A percentile compares a stretch with the other conserved stretches of the same genome.
Conservation (phyloP, 805 yeast genomes). For the Metschnikowia arizonensis region DNA sequence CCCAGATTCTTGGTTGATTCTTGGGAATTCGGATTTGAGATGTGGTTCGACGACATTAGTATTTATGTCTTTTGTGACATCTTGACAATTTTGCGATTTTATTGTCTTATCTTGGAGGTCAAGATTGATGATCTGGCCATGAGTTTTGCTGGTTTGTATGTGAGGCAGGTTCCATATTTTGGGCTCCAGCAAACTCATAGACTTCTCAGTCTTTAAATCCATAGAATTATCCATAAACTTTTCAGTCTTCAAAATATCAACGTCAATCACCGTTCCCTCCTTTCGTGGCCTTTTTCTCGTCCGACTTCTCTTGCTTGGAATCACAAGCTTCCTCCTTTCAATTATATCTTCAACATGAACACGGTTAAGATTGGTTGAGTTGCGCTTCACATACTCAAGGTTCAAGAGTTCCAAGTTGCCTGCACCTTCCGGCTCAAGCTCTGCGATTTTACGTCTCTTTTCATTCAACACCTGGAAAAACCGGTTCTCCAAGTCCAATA, state of each 20-base stretch:
- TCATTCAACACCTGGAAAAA: conserved; percentile 17
- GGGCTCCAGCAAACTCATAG: too few relatives aligned
- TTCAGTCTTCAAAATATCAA: background rate
- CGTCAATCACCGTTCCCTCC: background rate
- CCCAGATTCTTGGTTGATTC: background rate
- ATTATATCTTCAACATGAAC: conserved; percentile 16
- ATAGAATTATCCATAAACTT: background rate
- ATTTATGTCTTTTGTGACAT: too few relatives aligned
- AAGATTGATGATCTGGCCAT: background rate
- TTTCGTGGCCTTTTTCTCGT: background rate
- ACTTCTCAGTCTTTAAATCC: background rate
- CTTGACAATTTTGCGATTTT: too few relatives aligned
- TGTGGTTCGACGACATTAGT: too few relatives aligned
- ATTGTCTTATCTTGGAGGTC: background rate
- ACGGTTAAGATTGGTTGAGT: conserved; percentile 15
- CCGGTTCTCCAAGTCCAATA: conserved; percentile 18
- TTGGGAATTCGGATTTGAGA: background rate
- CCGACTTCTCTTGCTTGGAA: background rate
- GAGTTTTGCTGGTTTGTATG: background rate
- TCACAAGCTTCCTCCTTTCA: conserved; percentile 8
- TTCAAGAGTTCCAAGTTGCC: conserved; percentile 12
- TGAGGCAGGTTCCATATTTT: too few relatives aligned
- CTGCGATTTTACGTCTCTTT: conserved; percentile 13
- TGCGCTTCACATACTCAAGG: conserved; percentile 10
- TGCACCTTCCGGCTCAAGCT: conserved; percentile 12